phyloP scores from a whole-genome alignment of 2,329 filamentous ascomycete genomes.

The Paecilomyces formosus region DNA sequence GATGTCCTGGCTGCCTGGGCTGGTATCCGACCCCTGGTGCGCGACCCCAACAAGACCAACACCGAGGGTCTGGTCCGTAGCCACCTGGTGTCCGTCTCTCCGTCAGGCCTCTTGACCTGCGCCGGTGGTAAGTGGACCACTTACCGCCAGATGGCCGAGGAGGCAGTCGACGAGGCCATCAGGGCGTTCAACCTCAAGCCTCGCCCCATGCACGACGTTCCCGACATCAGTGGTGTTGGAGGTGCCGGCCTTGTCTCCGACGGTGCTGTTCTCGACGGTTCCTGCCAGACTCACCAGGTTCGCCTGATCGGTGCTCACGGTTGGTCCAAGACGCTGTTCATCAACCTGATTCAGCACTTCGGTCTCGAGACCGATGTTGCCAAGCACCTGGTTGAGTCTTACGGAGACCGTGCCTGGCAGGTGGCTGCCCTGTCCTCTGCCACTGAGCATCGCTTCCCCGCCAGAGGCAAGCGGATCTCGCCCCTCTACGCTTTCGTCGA shows the following conservation, averaged over 20 bases:
- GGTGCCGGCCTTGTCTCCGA: constrained; percentile 66
- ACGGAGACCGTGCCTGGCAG: constrained; percentile 88
- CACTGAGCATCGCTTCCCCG: constrained; percentile 72
- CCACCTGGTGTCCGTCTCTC: constrained; percentile 73
- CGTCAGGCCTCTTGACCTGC: constrained; percentile 73
- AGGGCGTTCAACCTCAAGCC: constrained; percentile 58
- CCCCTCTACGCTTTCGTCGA: constrained; percentile 83
- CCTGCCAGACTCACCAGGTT: constrained; percentile 76
- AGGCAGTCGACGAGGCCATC: constrained; percentile 76
- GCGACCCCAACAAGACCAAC: constrained; percentile 76
- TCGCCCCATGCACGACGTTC: constrained; percentile 50
- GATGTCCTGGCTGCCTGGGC: constrained; percentile 90
- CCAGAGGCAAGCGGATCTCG: constrained; percentile 72
- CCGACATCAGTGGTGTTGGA: constrained; percentile 62
- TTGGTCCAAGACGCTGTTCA: constrained; percentile 85
- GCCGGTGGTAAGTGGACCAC: constrained; percentile 91
- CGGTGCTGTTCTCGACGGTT: constrained; percentile 61
- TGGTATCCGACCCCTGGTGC: constrained; percentile 77
- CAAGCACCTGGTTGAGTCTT: constrained; percentile 77
- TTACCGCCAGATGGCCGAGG: constrained; percentile 87
- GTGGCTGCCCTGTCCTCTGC: constrained; percentile 73
- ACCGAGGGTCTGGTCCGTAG: constrained; percentile 84
- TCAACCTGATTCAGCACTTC: constrained; percentile 90
- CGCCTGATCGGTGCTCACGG: constrained; percentile 78
- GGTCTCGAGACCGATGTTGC: constrained; percentile 88